A percentile compares a stretch with the other conserved stretches of the same genome.
Evolutionary conservation across 495 filamentous ascomycete species (phyloP).

Genomic region (Filosporella fistucella): DNA sequence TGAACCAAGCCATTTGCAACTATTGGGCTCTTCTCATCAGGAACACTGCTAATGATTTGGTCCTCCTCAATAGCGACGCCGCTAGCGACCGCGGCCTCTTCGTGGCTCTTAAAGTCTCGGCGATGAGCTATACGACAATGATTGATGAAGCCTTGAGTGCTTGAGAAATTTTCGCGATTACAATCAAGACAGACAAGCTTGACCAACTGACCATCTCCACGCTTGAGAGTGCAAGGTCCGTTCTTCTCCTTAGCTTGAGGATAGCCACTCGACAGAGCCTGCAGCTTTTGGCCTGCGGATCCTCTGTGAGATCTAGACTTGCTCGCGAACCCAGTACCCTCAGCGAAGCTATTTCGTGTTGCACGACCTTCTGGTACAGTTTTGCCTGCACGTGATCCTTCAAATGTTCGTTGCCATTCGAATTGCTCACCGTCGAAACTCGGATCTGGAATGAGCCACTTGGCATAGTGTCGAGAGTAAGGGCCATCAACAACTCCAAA

Average conservation of each 20-base stretch:
- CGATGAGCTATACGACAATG: slow-evolving; percentile 95
- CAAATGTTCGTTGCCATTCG: slow-evolving; percentile 27
- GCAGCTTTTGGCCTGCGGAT: slow-evolving; percentile 54
- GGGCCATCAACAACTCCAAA: slow-evolving; percentile 90
- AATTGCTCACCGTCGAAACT: slow-evolving; percentile 69
- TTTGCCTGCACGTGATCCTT: slow-evolving; percentile 34
- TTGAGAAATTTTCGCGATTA: slow-evolving; percentile 83
- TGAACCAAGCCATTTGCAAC: slow-evolving; percentile 56
- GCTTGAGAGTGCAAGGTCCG: slow-evolving; percentile 46
- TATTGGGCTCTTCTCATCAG: slow-evolving; percentile 35
- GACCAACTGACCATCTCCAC: slow-evolving; percentile 48
- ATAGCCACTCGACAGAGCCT: slow-evolving; percentile 69
- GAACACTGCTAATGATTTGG: slow-evolving; percentile 50
- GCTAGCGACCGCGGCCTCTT: slow-evolving; percentile 85
- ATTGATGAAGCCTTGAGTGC: slow-evolving; percentile 96
- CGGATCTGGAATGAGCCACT: slow-evolving; percentile 88
- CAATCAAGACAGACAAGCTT: slow-evolving; percentile 91
- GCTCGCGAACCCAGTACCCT: slow-evolving; percentile 47
- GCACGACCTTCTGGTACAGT: slow-evolving; percentile 58
- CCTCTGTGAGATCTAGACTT: slow-evolving; percentile 61
- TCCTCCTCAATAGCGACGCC: slow-evolving; percentile 76
- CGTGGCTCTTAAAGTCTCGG: slow-evolving; percentile 87
- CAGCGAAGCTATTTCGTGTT: slow-evolving; percentile 67
- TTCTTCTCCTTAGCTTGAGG: slow-evolving; percentile 62
- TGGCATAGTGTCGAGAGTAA: slow-evolving; percentile 88